phyloP scores from a whole-genome alignment of 768 basidiomycete genomes.

The Tricholomella constricta region DNA sequence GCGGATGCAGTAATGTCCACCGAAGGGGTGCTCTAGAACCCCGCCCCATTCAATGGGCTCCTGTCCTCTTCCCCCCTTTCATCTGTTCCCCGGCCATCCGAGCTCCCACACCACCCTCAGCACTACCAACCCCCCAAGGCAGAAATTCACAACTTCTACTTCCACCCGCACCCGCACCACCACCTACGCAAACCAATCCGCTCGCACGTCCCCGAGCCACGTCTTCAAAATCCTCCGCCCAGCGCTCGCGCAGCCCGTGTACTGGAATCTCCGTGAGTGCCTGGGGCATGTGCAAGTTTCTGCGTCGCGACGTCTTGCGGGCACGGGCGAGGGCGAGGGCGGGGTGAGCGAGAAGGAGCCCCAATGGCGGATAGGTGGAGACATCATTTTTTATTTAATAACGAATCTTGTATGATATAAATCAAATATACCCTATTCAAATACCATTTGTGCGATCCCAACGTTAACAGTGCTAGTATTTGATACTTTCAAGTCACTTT shows the following conservation, averaged over 20 bases:
- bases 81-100: not conserved
- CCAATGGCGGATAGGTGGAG: too few species aligned
- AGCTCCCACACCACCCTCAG: too few species aligned
- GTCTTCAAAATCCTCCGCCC: constrained; percentile 80
- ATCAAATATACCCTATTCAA: too few species aligned
- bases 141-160: not conserved
- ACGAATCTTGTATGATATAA: too few species aligned
- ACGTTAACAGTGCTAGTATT: too few species aligned
- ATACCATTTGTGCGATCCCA: too few species aligned
- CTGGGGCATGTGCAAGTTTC: too few species aligned
- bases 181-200: constrained; percentile 42
- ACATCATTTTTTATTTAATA: too few species aligned
- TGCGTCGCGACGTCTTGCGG: too few species aligned
- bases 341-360: too few species aligned
- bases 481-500: too few species aligned
- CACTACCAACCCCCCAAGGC: constrained; percentile 2
- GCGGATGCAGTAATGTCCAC: constrained; percentile 94
- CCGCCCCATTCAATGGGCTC: constrained; percentile 65
- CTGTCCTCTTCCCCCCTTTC: constrained; percentile 13
- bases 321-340: constrained; percentile 17
- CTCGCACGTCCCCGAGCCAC: constrained; percentile 60
- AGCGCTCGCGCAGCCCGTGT: constrained; percentile 60
- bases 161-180: constrained; percentile 10
- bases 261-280: constrained; percentile 67
- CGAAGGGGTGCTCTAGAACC: constrained; percentile 93